A percentile compares a stretch with the other conserved stretches of the same genome.
Evolutionary conservation across 768 basidiomycete species (phyloP).

Genomic region (Mrakia hoshinonis): DNA sequence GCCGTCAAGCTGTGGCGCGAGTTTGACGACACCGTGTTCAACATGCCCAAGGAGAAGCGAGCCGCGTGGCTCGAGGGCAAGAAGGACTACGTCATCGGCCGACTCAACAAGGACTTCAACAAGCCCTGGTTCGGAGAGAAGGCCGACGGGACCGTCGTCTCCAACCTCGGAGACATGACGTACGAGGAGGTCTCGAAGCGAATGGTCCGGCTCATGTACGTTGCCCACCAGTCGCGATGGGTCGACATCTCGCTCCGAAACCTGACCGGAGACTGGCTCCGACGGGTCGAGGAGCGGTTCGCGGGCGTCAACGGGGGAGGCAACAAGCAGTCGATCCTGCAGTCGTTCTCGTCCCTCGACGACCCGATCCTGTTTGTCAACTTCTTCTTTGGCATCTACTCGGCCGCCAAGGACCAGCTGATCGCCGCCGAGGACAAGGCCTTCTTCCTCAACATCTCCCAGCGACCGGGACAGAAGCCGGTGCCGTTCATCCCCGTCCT

Average conservation of each 20-base stretch:
- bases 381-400: constrained; percentile 71
- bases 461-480: constrained; percentile 94
- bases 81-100: constrained; percentile 77
- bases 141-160: constrained; percentile 75
- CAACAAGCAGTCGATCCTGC: constrained; percentile 70
- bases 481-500: constrained; percentile 96
- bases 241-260: constrained; percentile 84
- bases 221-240: constrained; percentile 84
- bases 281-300: constrained; percentile 90
- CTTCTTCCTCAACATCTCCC: constrained; percentile 90
- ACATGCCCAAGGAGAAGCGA: constrained; percentile 91
- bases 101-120: constrained; percentile 88
- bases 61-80: constrained; percentile 75
- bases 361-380: constrained; percentile 66
- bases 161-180: constrained; percentile 90
- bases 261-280: constrained; percentile 90
- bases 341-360: constrained; percentile 74
- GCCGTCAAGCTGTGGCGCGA: constrained; percentile 98
- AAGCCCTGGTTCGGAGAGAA: constrained; percentile 96
- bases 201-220: constrained; percentile 90
- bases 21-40: constrained; percentile 94
- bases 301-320: constrained; percentile 65
- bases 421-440: constrained; percentile 87
- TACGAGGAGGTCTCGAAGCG: constrained; percentile 91
- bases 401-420: constrained; percentile 71